A percentile compares a stretch with the other conserved stretches of the same genome.
These are phyloP conservation scores for Blastomyces gilchristii DNA, from an alignment of 2,329 filamentous ascomycete genomes.

Conservation along the genomic window DNA sequence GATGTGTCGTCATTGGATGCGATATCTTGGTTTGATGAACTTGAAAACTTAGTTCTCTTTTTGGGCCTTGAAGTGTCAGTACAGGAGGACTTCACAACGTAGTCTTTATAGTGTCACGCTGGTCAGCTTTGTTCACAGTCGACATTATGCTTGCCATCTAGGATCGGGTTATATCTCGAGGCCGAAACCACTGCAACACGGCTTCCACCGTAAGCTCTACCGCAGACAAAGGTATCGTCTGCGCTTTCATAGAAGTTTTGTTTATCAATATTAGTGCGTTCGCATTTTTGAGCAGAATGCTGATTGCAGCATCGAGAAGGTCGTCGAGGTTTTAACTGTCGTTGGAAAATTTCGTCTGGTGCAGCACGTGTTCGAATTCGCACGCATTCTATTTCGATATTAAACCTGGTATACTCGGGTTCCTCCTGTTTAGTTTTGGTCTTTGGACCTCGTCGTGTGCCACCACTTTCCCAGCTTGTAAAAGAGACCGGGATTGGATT, in stretches of 20 bases:
- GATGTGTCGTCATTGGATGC: not conserved
- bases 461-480: slow-evolving; percentile 38
- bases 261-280: slow-evolving; percentile 49
- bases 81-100: slow-evolving; percentile 36
- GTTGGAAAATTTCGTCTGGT: slow-evolving; percentile 37
- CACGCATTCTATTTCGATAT: slow-evolving; percentile 28
- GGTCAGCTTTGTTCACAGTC: slow-evolving; percentile 53
- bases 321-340: slow-evolving; percentile 45
- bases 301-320: slow-evolving; percentile 48
- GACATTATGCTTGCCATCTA: slow-evolving; percentile 36
- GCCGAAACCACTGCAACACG: slow-evolving; percentile 52
- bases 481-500: slow-evolving; percentile 37
- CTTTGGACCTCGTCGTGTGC: slow-evolving; percentile 4
- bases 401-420: slow-evolving; percentile 39
- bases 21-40: not conserved
- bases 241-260: slow-evolving; percentile 58
- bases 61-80: slow-evolving; percentile 16
- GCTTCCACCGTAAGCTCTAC: slow-evolving; percentile 54
- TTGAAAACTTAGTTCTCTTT: not conserved
- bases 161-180: slow-evolving; percentile 50
- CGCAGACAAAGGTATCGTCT: slow-evolving; percentile 57
- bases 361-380: slow-evolving; percentile 45
- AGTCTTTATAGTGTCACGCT: slow-evolving; percentile 48
- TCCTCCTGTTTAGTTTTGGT: slow-evolving; percentile 6
- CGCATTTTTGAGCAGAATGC: slow-evolving; percentile 47